Conservation (phyloP, 371 early-diverging fungal genomes). For the Entomophthora muscae region DNA sequence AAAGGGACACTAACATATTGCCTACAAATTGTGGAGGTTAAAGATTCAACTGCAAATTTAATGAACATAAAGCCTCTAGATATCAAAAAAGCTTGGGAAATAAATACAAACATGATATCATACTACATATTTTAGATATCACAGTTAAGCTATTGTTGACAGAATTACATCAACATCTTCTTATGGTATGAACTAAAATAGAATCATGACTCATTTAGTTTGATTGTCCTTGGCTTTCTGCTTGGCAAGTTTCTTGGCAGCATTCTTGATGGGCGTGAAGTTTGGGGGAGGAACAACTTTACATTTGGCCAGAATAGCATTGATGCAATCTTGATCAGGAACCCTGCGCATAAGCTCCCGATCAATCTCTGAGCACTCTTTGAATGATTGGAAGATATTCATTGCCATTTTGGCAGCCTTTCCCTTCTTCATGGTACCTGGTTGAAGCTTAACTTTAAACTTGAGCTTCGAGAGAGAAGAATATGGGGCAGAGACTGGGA, state of each 20-base stretch:
- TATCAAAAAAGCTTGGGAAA: too few relatives aligned
- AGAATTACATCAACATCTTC: too few relatives aligned
- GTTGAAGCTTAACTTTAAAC: slow-evolving; percentile 89
- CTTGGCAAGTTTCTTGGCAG: neutral
- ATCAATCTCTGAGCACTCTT: slow-evolving; percentile 37
- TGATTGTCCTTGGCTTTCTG: neutral
- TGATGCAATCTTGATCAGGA: slow-evolving; percentile 67
- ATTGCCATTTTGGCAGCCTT: slow-evolving; percentile 30
- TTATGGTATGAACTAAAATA: too few relatives aligned
- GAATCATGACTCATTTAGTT: too few relatives aligned
- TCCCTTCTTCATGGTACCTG: slow-evolving; percentile 94
- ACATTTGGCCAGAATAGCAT: slow-evolving; percentile 71
- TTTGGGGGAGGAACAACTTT: slow-evolving; percentile 53
- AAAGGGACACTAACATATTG: too few relatives aligned
- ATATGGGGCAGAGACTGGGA: slow-evolving; percentile 96
- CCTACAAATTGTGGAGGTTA: too few relatives aligned
- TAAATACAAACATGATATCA: too few relatives aligned
- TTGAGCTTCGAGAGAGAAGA: slow-evolving; percentile 69
- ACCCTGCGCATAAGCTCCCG: slow-evolving; percentile 62
- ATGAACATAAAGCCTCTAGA: too few relatives aligned
- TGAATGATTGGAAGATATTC: slow-evolving; percentile 28
- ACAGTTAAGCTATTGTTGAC: too few relatives aligned
- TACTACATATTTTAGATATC: too few relatives aligned
- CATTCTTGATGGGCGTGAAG: neutral
- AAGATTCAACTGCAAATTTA: too few relatives aligned